These are phyloP conservation scores for Sporobolomyces phaffii DNA, from an alignment of 768 basidiomycete genomes.

Conservation along the genomic window DNA sequence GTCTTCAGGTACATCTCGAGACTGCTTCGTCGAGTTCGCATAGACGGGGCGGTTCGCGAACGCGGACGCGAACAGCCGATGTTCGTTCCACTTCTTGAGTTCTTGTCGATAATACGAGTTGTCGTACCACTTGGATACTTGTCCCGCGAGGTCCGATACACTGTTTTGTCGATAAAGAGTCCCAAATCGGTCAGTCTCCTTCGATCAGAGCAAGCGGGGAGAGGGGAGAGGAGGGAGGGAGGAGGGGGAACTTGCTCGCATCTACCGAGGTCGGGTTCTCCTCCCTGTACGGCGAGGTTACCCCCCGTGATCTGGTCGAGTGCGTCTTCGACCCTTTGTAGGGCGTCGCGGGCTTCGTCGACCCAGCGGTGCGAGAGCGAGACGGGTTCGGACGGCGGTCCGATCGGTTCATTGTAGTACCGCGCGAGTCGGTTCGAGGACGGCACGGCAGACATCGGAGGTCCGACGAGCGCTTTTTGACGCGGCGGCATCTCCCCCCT, in stretches of 20 bases:
- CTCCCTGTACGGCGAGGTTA: neutral
- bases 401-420: conserved; percentile 1
- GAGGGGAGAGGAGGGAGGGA: too few relatives aligned
- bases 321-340: neutral
- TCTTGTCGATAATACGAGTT: neutral
- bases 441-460: neutral
- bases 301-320: neutral
- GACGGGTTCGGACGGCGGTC: neutral
- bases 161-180: too few relatives aligned
- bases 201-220: too few relatives aligned
- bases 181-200: too few relatives aligned
- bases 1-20: neutral
- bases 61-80: too few relatives aligned
- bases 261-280: neutral
- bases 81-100: neutral
- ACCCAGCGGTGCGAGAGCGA: neutral
- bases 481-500: neutral
- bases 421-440: neutral
- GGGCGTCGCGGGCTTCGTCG: neutral
- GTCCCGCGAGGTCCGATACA: neutral
- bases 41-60: neutral
- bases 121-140: neutral
- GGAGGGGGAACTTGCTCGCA: neutral
- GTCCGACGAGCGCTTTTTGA: neutral
- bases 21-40: neutral